A percentile compares a stretch with the other conserved stretches of the same genome.
These are phyloP conservation scores for Arxiozyma bovina DNA, from an alignment of 1,139 yeast genomes.

Conservation along the genomic window DNA sequence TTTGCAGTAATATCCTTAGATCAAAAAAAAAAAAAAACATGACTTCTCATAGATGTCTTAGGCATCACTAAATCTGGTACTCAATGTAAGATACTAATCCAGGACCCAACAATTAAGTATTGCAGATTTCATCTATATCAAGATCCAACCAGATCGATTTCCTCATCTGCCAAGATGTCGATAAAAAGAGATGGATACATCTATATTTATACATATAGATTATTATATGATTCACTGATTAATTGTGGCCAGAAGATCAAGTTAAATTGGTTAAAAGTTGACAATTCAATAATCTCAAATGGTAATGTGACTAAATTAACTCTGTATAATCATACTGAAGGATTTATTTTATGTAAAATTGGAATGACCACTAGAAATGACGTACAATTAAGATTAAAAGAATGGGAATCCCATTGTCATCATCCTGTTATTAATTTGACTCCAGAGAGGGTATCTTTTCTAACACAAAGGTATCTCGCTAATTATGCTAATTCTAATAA, in stretches of 20 bases:
- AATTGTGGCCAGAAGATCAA: conserved; percentile 4
- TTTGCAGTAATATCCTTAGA: background rate
- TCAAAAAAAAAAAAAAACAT: background rate
- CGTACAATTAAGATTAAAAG: conserved; percentile 21
- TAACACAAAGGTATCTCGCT: conserved; percentile 1
- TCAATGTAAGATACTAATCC: conserved; percentile 16
- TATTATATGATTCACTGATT: conserved; percentile 18
- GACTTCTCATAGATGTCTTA: conserved; percentile 16
- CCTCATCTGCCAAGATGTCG: conserved; percentile 1
- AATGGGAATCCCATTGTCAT: conserved; percentile 25
- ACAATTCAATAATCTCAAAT: conserved; percentile 16
- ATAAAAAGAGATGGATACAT: conserved; percentile 20
- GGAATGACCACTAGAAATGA: conserved; percentile 27
- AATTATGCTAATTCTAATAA: background rate
- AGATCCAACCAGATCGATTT: background rate
- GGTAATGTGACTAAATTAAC: background rate
- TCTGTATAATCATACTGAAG: conserved; percentile 1
- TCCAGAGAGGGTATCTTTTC: conserved; percentile 14
- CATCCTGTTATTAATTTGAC: conserved; percentile 23
- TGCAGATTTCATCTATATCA: conserved; percentile 13
- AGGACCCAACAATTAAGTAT: conserved; percentile 5
- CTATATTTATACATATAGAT: conserved; percentile 26
- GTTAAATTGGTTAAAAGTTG: conserved; percentile 22
- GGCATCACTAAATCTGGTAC: conserved; percentile 22
- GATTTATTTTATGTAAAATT: conserved; percentile 23